Percentiles rank a stretch among this genome's conserved stretches.
These are phyloP conservation scores for Aspergillus luchuensis DNA, from an alignment of 2,329 filamentous ascomycete species.

Conservation along the genomic window DNA sequence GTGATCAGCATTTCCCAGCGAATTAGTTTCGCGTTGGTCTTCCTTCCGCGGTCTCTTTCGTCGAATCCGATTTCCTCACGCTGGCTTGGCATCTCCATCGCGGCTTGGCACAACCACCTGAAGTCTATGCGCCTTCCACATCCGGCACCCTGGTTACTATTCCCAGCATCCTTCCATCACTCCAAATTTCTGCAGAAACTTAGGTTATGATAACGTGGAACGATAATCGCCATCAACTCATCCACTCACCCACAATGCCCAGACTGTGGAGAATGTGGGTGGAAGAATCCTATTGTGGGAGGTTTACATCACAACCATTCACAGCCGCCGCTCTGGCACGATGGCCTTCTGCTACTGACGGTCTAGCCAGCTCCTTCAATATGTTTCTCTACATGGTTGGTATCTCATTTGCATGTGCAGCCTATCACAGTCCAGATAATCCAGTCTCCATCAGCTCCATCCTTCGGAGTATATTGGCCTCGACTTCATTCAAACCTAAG, in stretches of 20 bases:
- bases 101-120: not conserved
- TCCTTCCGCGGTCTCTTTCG: not conserved
- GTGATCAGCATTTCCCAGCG: not conserved
- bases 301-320: not conserved
- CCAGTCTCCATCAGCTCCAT: not conserved
- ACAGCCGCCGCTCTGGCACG: not conserved
- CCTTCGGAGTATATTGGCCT: not conserved
- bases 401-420: not conserved
- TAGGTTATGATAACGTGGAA: not conserved
- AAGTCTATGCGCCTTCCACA: not conserved
- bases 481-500: not conserved
- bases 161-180: not conserved
- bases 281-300: not conserved
- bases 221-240: not conserved
- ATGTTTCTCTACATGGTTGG: not conserved
- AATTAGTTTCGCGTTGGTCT: not conserved
- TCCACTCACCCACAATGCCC: constrained; percentile 3
- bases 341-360: not conserved
- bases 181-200: not conserved
- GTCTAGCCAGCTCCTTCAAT: not conserved
- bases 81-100: constrained; percentile 2
- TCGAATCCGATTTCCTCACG: not conserved
- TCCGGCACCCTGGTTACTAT: not conserved
- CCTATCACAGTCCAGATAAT: not conserved
- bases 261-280: not conserved